Conservation (phyloP, 2,329 filamentous ascomycete species). For the Cordyceps farinosa region DNA sequence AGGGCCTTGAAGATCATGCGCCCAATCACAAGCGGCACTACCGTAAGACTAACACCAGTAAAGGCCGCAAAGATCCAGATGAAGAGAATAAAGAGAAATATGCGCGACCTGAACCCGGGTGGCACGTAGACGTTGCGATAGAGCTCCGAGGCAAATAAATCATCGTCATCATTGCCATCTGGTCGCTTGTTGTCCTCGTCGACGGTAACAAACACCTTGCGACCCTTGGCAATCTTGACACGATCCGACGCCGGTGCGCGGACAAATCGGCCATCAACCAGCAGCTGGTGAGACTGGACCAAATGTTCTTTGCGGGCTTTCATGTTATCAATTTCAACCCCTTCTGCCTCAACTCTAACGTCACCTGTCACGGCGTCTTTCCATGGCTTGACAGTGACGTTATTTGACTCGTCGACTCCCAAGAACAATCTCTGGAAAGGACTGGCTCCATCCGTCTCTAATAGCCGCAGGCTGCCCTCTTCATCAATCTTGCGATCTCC, state of each 20-base stretch:
- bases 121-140: slow-evolving; percentile 78
- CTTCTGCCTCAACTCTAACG: slow-evolving; percentile 39
- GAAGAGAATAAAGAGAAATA: slow-evolving; percentile 80
- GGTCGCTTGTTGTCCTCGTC: slow-evolving; percentile 63
- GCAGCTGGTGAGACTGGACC: slow-evolving; percentile 50
- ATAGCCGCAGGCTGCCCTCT: slow-evolving; percentile 63
- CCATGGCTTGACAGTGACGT: slow-evolving; percentile 56
- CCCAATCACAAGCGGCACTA: slow-evolving; percentile 82
- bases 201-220: slow-evolving; percentile 71
- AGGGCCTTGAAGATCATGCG: slow-evolving; percentile 70
- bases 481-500: slow-evolving; percentile 78
- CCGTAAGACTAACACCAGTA: slow-evolving; percentile 80
- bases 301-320: slow-evolving; percentile 43
- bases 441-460: slow-evolving; percentile 29
- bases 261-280: slow-evolving; percentile 76
- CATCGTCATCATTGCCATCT: slow-evolving; percentile 50
- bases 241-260: slow-evolving; percentile 93
- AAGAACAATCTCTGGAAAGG: slow-evolving; percentile 45
- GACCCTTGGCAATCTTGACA: slow-evolving; percentile 85
- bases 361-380: slow-evolving; percentile 49
- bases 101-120: slow-evolving; percentile 74
- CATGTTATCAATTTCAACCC: slow-evolving; percentile 35
- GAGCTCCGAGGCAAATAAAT: slow-evolving; percentile 54
- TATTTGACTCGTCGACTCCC: slow-evolving; percentile 39
- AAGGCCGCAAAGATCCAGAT: slow-evolving; percentile 92